Conservation (phyloP, 139 green algal genomes). For the Tetraselmis striata region DNA sequence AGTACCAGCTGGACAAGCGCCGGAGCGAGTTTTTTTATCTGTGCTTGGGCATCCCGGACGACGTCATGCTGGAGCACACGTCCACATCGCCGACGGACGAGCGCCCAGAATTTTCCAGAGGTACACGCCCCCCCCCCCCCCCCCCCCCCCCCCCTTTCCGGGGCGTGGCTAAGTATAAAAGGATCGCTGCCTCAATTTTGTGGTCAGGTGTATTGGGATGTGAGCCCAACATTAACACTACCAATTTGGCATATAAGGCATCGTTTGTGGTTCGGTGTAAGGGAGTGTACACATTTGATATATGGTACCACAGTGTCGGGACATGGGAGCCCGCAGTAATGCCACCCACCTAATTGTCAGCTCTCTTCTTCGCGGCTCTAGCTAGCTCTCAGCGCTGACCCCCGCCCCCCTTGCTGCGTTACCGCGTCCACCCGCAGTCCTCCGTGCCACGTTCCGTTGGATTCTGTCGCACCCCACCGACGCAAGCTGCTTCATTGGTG, state of each 20-base stretch:
- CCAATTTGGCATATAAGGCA: not conserved
- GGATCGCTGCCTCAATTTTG: too few species aligned
- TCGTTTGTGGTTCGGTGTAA: not conserved
- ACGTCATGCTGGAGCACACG: not conserved
- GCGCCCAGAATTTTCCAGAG: not conserved
- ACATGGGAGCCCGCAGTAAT: too few species aligned
- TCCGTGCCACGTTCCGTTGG: not conserved
- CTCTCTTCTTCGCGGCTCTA: not conserved
- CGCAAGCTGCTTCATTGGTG: not conserved
- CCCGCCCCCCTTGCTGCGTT: not conserved
- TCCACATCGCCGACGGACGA: not conserved
- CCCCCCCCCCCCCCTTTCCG: too few species aligned
- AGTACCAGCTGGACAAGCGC: not conserved
- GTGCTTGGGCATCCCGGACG: not conserved
- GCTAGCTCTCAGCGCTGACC: not conserved
- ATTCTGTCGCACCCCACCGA: not conserved
- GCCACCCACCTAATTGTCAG: not conserved
- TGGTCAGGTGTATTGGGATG: too few species aligned
- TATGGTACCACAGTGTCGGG: too few species aligned
- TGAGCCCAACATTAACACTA: not conserved
- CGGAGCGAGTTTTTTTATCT: not conserved
- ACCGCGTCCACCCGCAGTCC: not conserved
- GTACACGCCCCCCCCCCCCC: not conserved
- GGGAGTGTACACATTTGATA: not conserved
- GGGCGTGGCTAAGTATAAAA: too few species aligned